Conservation (phyloP, 1,284 basidiomycete species). For the Cryptococcus sp. region DNA sequence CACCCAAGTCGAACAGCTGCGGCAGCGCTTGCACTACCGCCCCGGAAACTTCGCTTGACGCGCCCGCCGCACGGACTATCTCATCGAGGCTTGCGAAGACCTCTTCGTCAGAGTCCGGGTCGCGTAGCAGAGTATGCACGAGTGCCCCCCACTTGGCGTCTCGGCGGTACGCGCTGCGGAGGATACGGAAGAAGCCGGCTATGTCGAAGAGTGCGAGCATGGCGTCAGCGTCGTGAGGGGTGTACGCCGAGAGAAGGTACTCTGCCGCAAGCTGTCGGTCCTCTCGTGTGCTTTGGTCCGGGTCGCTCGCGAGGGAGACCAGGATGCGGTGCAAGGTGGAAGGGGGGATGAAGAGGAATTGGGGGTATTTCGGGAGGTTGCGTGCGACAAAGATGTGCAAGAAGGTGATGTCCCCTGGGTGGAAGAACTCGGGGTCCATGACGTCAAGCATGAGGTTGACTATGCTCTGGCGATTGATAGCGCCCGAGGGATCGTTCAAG, state of each 20-base stretch:
- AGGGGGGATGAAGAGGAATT: slow-evolving; percentile 71
- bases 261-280: slow-evolving; percentile 94
- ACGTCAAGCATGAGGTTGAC: slow-evolving; percentile 84
- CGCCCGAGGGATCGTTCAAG: slow-evolving; percentile 68
- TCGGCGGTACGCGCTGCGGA: slow-evolving; percentile 72
- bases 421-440: slow-evolving; percentile 48
- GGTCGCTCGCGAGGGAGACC: slow-evolving; percentile 68
- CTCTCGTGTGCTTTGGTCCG: slow-evolving; percentile 71
- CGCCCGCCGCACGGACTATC: slow-evolving; percentile 50
- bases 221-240: slow-evolving; percentile 68
- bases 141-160: slow-evolving; percentile 74
- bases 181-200: slow-evolving; percentile 86
- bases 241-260: slow-evolving; percentile 89
- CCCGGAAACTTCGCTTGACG: slow-evolving; percentile 55
- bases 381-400: slow-evolving; percentile 93
- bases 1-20: slow-evolving; percentile 61
- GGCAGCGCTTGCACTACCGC: slow-evolving; percentile 61
- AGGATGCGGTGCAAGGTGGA: slow-evolving; percentile 72
- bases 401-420: slow-evolving; percentile 69
- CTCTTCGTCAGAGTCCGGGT: slow-evolving; percentile 62
- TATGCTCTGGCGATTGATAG: slow-evolving; percentile 72
- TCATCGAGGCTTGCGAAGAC: slow-evolving; percentile 65
- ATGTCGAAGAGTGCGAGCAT: slow-evolving; percentile 69
- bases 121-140: slow-evolving; percentile 69
- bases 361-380: slow-evolving; percentile 94